phyloP scores from a whole-genome alignment of 164 flowering plant species.

The Litsea cubeba region DNA sequence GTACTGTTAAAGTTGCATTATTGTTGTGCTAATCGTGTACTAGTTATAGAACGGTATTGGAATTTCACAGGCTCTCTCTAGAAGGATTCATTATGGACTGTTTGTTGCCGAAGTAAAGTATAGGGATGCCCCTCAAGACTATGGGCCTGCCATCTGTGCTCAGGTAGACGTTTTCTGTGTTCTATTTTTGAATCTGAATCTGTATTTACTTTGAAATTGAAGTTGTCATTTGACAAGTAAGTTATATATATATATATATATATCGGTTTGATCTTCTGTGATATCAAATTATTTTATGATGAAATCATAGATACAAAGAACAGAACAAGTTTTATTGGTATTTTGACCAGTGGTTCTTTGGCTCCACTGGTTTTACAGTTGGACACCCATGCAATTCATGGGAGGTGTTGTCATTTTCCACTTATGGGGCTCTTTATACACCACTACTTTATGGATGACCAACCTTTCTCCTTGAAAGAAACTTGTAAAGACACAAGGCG shows the following conservation, averaged over 20 bases:
- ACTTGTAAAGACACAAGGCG: background rate
- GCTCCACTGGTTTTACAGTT: background rate
- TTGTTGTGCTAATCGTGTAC: background rate
- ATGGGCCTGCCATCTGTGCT: slow-evolving; percentile 56
- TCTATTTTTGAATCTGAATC: background rate
- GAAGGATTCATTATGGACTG: slow-evolving; percentile 88
- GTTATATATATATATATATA: too few species aligned
- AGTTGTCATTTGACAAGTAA: background rate
- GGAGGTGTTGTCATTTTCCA: background rate
- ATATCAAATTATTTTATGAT: background rate
- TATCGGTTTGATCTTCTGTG: background rate
- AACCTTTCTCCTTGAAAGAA: background rate
- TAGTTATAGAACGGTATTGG: background rate
- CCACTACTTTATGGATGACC: background rate
- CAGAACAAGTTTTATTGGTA: too few species aligned
- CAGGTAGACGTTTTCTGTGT: slow-evolving; percentile 35
- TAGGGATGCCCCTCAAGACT: slow-evolving; percentile 63
- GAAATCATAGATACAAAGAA: background rate
- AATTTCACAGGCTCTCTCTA: slow-evolving; percentile 63
- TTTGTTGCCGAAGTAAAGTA: slow-evolving; percentile 90
- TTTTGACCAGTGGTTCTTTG: background rate
- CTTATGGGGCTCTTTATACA: background rate
- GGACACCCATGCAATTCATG: background rate
- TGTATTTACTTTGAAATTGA: background rate
- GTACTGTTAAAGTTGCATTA: background rate